phyloP scores from a whole-genome alignment of 768 basidiomycete genomes.

The Cyclocybe cylindracea region DNA sequence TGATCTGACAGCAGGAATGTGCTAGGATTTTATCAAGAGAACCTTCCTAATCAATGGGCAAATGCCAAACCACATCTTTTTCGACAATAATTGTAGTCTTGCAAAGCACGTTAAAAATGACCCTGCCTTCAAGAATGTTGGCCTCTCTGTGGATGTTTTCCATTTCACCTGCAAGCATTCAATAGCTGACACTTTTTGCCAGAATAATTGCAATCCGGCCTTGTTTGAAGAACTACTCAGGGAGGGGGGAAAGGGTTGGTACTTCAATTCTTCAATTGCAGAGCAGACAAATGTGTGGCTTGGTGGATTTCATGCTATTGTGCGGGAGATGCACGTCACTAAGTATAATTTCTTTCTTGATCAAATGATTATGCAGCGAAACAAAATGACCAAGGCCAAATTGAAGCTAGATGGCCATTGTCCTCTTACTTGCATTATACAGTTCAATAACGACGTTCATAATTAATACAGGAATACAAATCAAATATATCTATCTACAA shows the following conservation, averaged over 20 bases:
- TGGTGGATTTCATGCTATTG: constrained; percentile 23
- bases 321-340: constrained; percentile 21
- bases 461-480: too few species aligned
- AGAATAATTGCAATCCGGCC: constrained; percentile 19
- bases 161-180: constrained; percentile 24
- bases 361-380: constrained; percentile 24
- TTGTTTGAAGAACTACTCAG: constrained; percentile 14
- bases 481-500: too few species aligned
- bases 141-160: constrained; percentile 24
- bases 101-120: constrained; percentile 12
- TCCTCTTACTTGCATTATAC: too few species aligned
- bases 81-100: background rate
- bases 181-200: constrained; percentile 15
- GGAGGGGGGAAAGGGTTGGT: constrained; percentile 6
- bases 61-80: background rate
- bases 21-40: background rate
- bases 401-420: background rate
- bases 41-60: background rate
- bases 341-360: constrained; percentile 33
- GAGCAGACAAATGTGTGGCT: constrained; percentile 35
- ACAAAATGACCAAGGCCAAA: background rate
- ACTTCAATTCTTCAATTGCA: constrained; percentile 30
- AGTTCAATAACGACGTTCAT: too few species aligned
- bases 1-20: too few species aligned
- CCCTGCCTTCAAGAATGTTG: constrained; percentile 11